A percentile compares a stretch with the other conserved stretches of the same genome.
These are phyloP conservation scores for Candida pseudocylindracea DNA, from an alignment of 1,139 yeast genomes.

Conservation along the genomic window DNA sequence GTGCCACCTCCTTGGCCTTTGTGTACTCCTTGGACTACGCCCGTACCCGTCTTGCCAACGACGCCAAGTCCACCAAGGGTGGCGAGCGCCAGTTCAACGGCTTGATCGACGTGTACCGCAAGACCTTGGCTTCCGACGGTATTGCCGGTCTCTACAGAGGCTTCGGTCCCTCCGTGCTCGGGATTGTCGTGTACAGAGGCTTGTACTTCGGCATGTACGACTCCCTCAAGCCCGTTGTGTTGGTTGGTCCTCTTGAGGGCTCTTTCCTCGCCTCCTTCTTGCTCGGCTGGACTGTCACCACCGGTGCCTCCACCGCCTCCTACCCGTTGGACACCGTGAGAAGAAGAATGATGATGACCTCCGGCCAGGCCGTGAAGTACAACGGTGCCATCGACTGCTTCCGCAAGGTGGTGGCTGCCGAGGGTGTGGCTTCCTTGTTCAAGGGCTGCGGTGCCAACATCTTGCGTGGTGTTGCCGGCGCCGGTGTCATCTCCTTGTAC, in stretches of 20 bases:
- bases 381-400: constrained; percentile 56
- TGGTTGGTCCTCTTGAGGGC: constrained; percentile 52
- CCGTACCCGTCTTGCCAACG: constrained; percentile 70
- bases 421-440: constrained; percentile 53
- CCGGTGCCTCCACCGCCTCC: constrained; percentile 12
- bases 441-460: constrained; percentile 81
- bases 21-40: constrained; percentile 71
- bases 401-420: constrained; percentile 46
- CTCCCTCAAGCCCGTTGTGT: constrained; percentile 55
- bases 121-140: constrained; percentile 59
- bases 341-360: constrained; percentile 81
- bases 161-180: constrained; percentile 64
- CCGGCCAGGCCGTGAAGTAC: constrained; percentile 64
- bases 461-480: constrained; percentile 77
- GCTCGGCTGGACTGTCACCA: constrained; percentile 63
- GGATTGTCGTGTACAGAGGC: constrained; percentile 71
- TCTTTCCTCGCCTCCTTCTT: constrained; percentile 53
- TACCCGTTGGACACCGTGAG: constrained; percentile 9
- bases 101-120: constrained; percentile 54
- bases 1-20: constrained; percentile 53
- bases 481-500: constrained; percentile 67
- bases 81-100: constrained; percentile 61
- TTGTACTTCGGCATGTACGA: constrained; percentile 66
- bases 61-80: constrained; percentile 48
- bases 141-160: constrained; percentile 70